A percentile compares a stretch with the other conserved stretches of the same genome.
Evolutionary conservation across 1,139 yeast genomes (phyloP).

Genomic region (Scheffersomyces quercinus): DNA sequence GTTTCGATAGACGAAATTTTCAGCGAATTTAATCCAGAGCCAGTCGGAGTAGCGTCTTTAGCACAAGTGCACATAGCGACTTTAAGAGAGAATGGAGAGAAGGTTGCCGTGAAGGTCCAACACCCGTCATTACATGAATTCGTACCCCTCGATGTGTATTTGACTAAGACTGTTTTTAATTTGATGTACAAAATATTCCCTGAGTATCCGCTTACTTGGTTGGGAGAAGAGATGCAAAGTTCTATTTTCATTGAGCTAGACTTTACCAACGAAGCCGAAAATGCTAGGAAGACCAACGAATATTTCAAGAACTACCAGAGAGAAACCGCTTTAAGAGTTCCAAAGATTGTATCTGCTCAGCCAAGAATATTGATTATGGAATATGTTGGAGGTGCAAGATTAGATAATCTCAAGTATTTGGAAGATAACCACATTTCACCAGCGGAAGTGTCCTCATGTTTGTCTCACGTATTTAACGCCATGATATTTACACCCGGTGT

Average conservation of each 20-base stretch:
- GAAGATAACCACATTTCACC: constrained; percentile 65
- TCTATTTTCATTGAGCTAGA: constrained; percentile 89
- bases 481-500: constrained; percentile 95
- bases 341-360: constrained; percentile 66
- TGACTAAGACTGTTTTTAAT: constrained; percentile 76
- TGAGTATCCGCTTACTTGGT: constrained; percentile 90
- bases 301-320: constrained; percentile 60
- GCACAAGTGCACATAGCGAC: constrained; percentile 93
- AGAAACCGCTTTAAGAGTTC: constrained; percentile 78
- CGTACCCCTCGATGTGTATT: constrained; percentile 83
- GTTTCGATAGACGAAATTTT: constrained; percentile 65
- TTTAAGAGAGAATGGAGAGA: constrained; percentile 58
- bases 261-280: constrained; percentile 81
- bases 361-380: constrained; percentile 86
- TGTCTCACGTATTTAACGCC: constrained; percentile 86
- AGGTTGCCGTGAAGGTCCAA: constrained; percentile 92
- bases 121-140: constrained; percentile 87
- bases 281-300: constrained; percentile 66
- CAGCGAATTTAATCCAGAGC: constrained; percentile 62
- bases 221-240: constrained; percentile 84
- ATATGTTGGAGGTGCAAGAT: constrained; percentile 74
- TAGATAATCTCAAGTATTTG: constrained; percentile 73
- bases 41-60: constrained; percentile 92
- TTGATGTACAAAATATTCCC: constrained; percentile 82
- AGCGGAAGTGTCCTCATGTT: constrained; percentile 77